These are phyloP conservation scores for Cyathus olla DNA, from an alignment of 1,284 basidiomycete species.

Conservation along the genomic window DNA sequence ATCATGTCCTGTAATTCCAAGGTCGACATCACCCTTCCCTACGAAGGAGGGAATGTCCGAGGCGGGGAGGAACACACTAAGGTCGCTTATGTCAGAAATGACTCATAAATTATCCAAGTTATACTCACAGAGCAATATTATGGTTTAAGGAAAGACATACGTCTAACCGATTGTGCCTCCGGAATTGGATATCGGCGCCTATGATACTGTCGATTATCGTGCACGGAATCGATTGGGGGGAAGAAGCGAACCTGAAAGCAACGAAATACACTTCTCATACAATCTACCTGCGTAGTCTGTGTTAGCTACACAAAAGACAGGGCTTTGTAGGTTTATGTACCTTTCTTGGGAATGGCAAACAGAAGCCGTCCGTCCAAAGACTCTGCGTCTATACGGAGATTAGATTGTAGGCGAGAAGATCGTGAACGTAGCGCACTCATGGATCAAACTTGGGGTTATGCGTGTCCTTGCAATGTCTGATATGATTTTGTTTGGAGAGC, in stretches of 20 bases:
- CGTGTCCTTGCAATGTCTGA: neutral
- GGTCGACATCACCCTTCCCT: conserved; percentile 95
- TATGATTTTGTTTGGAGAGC: neutral
- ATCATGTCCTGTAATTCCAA: conserved; percentile 97
- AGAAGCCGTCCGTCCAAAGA: conserved; percentile 76
- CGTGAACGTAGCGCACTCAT: neutral
- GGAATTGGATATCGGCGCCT: conserved; percentile 98
- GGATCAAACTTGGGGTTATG: neutral
- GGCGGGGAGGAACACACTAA: conserved; percentile 96
- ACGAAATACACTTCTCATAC: conserved; percentile 91
- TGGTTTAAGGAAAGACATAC: conserved; percentile 95
- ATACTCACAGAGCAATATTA: conserved; percentile 86
- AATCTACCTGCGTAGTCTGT: conserved; percentile 73
- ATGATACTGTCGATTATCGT: conserved; percentile 10
- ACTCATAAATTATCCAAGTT: conserved; percentile 4
- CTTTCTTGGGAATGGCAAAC: conserved; percentile 99
- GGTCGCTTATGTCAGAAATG: too few species aligned
- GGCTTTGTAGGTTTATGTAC: conserved; percentile 52
- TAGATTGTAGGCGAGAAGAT: conserved; percentile 3
- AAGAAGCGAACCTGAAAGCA: conserved; percentile 76
- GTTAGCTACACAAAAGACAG: conserved; percentile 5
- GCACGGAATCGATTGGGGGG: neutral
- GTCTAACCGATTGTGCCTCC: conserved; percentile 89
- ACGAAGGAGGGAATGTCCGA: conserved; percentile 99
- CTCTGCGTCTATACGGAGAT: conserved; percentile 53